A percentile compares a stretch with the other conserved stretches of the same genome.
Evolutionary conservation across 192 early-diverging fungal species (phyloP).

Genomic region (Polychytrium aggregatum): DNA sequence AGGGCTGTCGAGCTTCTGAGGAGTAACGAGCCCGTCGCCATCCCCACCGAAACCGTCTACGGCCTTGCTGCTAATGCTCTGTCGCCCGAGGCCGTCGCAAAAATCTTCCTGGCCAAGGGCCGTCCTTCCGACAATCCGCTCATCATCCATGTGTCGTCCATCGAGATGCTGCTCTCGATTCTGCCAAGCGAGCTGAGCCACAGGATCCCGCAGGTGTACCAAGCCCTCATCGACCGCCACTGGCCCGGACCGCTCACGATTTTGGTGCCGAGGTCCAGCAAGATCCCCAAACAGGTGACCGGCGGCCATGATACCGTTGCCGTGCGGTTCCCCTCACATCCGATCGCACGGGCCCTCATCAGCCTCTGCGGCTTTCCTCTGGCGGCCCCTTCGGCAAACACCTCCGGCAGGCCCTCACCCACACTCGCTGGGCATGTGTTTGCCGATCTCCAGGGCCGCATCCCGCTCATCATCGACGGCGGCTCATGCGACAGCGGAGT

Average conservation of each 20-base stretch:
- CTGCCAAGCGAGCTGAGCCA: slow-evolving; percentile 28
- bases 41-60: slow-evolving; percentile 98
- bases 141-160: slow-evolving; percentile 89
- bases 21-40: slow-evolving; percentile 58
- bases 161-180: slow-evolving; percentile 73
- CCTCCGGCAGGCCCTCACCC: slow-evolving; percentile 88
- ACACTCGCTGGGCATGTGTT: slow-evolving; percentile 83
- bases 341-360: slow-evolving; percentile 84
- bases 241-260: slow-evolving; percentile 97
- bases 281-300: slow-evolving; percentile 68
- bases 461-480: slow-evolving; percentile 83
- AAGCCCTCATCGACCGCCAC: slow-evolving; percentile 43
- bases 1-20: slow-evolving; percentile 49
- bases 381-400: slow-evolving; percentile 97
- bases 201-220: slow-evolving; percentile 59
- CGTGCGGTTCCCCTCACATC: slow-evolving; percentile 82
- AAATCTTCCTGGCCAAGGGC: slow-evolving; percentile 79
- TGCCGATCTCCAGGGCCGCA: slow-evolving; percentile 62
- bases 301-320: slow-evolving; percentile 81
- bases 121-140: slow-evolving; percentile 93
- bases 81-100: slow-evolving; percentile 43
- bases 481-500: slow-evolving; percentile 82
- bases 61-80: slow-evolving; percentile 89
- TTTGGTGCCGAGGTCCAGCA: slow-evolving; percentile 59
- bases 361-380: slow-evolving; percentile 70